Percentiles rank a stretch among this genome's conserved stretches.
phyloP scores from a whole-genome alignment of 148 eudicot genomes.

The Selenicereus undatus region DNA sequence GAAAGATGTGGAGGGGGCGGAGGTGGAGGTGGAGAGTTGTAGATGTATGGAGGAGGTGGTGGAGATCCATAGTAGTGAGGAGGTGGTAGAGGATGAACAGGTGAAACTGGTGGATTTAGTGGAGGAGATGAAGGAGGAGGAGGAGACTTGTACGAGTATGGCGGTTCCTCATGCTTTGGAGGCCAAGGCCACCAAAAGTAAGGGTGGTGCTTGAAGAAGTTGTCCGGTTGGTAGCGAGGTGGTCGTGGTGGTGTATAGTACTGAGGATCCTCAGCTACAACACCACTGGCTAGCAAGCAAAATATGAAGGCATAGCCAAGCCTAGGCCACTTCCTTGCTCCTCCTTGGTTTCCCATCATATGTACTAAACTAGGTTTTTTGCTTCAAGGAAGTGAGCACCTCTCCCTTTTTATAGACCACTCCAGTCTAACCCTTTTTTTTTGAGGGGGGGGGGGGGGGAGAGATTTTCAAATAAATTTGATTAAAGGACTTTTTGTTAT shows the following conservation, averaged over 20 bases:
- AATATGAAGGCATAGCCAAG: conserved; percentile 16
- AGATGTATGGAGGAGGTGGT: conserved; percentile 15
- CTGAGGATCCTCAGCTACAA: conserved; percentile 7
- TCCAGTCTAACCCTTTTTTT: not conserved
- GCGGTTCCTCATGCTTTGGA: conserved; percentile 2
- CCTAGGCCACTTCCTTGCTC: conserved; percentile 26
- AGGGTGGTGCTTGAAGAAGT: conserved; percentile 14
- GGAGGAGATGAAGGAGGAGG: conserved; percentile 3
- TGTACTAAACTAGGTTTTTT: not conserved
- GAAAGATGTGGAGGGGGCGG: not conserved
- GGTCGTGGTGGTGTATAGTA: conserved; percentile 13
- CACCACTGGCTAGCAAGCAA: conserved; percentile 17
- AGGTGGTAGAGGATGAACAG: conserved; percentile 14
- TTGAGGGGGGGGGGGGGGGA: no score
- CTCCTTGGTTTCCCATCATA: conserved; percentile 18
- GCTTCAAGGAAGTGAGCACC: not conserved
- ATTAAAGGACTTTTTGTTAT: not conserved
- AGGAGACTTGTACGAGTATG: conserved; percentile 18
- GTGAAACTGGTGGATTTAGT: not conserved
- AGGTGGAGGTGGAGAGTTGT: conserved; percentile 15
- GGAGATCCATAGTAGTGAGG: conserved; percentile 20
- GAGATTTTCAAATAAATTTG: not conserved
- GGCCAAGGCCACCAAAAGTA: conserved; percentile 10
- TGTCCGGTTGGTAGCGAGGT: conserved; percentile 6
- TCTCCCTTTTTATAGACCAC: not conserved